Conservation (phyloP, 2,329 filamentous ascomycete species). For the Ophiostoma pallidulum region DNA sequence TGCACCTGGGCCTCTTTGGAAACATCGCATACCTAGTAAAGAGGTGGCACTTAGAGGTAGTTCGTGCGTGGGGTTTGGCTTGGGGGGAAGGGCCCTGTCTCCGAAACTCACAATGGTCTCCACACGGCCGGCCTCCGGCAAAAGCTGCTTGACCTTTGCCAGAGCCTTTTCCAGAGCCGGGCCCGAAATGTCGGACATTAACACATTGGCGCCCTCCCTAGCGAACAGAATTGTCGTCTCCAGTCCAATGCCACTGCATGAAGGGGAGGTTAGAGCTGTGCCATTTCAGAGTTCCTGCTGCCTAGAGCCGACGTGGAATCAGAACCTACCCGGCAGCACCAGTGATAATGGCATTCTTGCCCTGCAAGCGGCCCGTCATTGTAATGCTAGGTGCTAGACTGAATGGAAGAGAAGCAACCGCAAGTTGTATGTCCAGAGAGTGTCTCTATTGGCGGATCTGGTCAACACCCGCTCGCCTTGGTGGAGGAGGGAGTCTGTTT, state of each 20-base stretch:
- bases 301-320: neutral
- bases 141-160: slow-evolving; percentile 63
- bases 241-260: slow-evolving; percentile 72
- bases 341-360: slow-evolving; percentile 64
- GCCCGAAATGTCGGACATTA: slow-evolving; percentile 77
- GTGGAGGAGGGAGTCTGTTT: too few species aligned
- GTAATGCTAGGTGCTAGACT: too few species aligned
- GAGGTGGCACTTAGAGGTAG: neutral
- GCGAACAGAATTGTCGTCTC: slow-evolving; percentile 86
- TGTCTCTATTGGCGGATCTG: too few species aligned
- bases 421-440: too few species aligned
- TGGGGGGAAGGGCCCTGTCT: too few species aligned
- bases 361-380: slow-evolving; percentile 48
- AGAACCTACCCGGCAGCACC: slow-evolving; percentile 69
- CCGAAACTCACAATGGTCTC: slow-evolving; percentile 42
- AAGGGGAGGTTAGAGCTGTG: too few species aligned
- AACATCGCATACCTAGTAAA: slow-evolving; percentile 54
- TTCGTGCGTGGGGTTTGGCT: too few species aligned
- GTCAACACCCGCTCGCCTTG: too few species aligned
- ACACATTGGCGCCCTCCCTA: slow-evolving; percentile 74
- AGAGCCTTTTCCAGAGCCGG: slow-evolving; percentile 68
- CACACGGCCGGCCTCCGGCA: slow-evolving; percentile 49
- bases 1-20: slow-evolving; percentile 75
- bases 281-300: neutral
- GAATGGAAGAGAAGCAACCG: too few species aligned